Conservation (phyloP, 108 stramenopile genomes). For the Nitzschia sp. region DNA sequence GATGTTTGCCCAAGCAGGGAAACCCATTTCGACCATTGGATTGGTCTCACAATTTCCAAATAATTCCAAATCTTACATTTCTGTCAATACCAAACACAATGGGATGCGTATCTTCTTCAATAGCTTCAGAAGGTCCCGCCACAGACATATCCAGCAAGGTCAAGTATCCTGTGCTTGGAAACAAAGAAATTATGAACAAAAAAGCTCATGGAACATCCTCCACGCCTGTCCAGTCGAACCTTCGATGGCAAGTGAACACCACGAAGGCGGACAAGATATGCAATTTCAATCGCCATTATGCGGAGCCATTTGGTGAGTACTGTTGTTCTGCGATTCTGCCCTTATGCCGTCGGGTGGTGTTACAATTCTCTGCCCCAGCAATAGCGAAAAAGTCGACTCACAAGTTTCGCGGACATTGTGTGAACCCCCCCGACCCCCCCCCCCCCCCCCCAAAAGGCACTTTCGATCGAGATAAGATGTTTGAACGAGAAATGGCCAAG, state of each 20-base stretch:
- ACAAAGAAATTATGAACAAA: constrained; percentile 72
- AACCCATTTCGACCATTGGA: no score
- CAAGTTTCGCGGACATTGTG: not conserved
- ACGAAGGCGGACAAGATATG: not conserved
- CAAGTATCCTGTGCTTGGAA: constrained; percentile 68
- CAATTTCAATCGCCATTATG: constrained; percentile 13
- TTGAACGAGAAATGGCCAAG: not conserved
- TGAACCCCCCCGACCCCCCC: not conserved
- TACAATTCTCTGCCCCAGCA: no score
- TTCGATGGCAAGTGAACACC: not conserved
- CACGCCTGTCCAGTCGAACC: not conserved
- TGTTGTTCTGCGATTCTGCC: not conserved
- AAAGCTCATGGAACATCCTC: constrained; percentile 77
- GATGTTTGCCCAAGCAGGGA: no score
- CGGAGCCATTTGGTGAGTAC: constrained; percentile 37
- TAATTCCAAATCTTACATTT: no score
- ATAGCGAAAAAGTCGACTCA: no score
- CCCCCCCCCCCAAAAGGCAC: no score
- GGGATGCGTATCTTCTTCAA: not conserved
- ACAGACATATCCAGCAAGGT: not conserved
- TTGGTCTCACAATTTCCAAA: no score
- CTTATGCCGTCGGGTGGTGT: no score
- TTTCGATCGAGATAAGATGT: constrained; percentile 26
- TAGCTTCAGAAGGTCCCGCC: not conserved
- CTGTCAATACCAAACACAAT: constrained; percentile 2